Conservation (phyloP, 306 rosid genomes). For the Castanea crenata region DNA sequence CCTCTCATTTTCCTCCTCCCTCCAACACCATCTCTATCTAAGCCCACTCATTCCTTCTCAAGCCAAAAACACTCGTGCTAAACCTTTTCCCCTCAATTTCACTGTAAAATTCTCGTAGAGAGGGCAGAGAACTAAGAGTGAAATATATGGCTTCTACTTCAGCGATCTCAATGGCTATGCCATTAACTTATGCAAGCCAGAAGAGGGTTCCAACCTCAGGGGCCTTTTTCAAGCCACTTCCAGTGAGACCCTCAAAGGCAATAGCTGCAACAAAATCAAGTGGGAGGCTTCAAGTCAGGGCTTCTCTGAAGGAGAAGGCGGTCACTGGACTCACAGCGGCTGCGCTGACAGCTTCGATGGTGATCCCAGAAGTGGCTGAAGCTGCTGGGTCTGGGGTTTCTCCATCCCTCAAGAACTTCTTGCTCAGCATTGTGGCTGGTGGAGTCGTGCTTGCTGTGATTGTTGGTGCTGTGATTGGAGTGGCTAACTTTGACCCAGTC, state of each 20-base stretch:
- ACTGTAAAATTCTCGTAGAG: background rate
- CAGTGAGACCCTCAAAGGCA: constrained; percentile 41
- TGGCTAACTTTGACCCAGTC: constrained; percentile 91
- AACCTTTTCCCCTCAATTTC: constrained; percentile 4
- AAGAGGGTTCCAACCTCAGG: constrained; percentile 46
- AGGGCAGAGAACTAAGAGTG: background rate
- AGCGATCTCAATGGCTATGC: constrained; percentile 77
- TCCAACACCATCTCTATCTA: constrained; percentile 31
- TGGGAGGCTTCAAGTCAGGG: constrained; percentile 52
- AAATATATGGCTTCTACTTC: constrained; percentile 69
- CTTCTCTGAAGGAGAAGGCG: constrained; percentile 89
- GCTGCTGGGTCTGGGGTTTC: constrained; percentile 65
- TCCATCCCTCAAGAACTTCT: constrained; percentile 91
- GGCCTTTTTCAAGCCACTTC: constrained; percentile 61
- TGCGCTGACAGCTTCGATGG: constrained; percentile 70
- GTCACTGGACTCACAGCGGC: constrained; percentile 71
- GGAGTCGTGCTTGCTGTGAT: constrained; percentile 59
- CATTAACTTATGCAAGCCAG: constrained; percentile 43
- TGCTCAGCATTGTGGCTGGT: constrained; percentile 93
- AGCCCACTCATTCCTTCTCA: background rate
- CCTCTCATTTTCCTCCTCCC: constrained; percentile 40
- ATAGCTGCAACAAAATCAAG: constrained; percentile 29
- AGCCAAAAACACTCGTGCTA: constrained; percentile 12
- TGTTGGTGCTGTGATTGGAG: constrained; percentile 79
- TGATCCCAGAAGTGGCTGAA: constrained; percentile 85